Evolutionary conservation across 306 rosid species (phyloP).

Genomic region (Dryas drummondii): DNA sequence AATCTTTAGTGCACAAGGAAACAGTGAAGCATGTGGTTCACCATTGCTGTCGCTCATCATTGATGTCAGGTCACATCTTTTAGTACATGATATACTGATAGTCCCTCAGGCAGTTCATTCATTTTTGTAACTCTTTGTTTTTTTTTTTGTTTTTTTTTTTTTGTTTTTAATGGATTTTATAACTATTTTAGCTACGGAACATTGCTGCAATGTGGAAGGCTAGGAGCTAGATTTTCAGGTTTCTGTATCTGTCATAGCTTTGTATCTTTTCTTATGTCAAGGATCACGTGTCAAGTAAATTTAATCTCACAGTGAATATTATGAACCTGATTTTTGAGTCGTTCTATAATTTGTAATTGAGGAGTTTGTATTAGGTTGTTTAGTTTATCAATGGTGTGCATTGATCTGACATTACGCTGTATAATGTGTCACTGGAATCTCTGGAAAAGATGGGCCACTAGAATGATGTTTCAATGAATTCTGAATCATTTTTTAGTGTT

Average conservation of each 20-base stretch:
- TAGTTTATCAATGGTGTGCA: not conserved
- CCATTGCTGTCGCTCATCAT: slow-evolving; percentile 39
- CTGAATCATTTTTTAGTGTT: not conserved
- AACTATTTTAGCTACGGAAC: not conserved
- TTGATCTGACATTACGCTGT: not conserved
- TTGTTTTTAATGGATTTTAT: no score
- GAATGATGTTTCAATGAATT: not conserved
- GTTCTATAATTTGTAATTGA: not conserved
- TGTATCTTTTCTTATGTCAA: not conserved
- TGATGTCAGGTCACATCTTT: slow-evolving; percentile 34
- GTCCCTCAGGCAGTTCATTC: not conserved
- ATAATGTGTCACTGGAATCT: not conserved
- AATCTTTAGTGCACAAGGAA: slow-evolving; percentile 28
- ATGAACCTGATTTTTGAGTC: not conserved
- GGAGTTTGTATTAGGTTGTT: not conserved
- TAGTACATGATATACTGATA: slow-evolving; percentile 8
- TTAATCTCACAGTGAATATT: no score
- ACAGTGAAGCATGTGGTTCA: slow-evolving; percentile 44
- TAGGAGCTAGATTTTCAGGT: not conserved
- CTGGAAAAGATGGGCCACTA: not conserved
- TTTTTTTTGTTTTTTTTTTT: no score
- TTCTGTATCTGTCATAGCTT: not conserved
- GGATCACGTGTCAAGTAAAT: not conserved
- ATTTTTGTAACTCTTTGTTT: not conserved
- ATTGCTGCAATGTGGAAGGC: not conserved